Base-by-base conservation (phyloP, 768 basidiomycete species). In the Psilocybe cubensis region DNA sequence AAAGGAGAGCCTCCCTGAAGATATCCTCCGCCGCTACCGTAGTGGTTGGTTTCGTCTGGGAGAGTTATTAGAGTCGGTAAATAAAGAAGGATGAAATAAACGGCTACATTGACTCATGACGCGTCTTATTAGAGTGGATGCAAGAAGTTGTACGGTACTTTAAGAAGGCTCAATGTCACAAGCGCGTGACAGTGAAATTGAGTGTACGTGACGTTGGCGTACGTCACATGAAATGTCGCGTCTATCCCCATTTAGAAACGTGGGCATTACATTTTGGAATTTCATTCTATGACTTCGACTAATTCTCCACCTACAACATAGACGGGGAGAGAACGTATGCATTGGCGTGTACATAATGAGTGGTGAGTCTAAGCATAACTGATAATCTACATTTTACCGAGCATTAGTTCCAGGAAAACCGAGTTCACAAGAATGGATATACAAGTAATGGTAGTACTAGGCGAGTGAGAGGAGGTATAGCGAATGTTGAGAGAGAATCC, bases 1-100 rank as follows among this genome's bases (percentile, higher is more conserved):
- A 81, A 86, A 7, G 86, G 87, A 41, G 87, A 88, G 24, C 81
- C 83, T 40, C 83, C 80, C 29, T 81, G 79, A 48, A 88, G 62
- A 62, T 83, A 88, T 4, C 86, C 74, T 7, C 75, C 75, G 28
- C 73, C 68, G 18, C 71, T 74, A 61, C 75, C 74, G 66, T 80
- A 82, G 31, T 77, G 78, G 40, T 77, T 79, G 60, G 66, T 63
- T 56, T 66, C 62, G 56, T 61, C 67, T 63, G 43, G 18, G 24
- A 12, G 14, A 23, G 17, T 45, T 53, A 12, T 48, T 45, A 3
- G 3, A 31, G 5, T 23, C 42, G 43, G 41, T 11, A 17, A n/a
- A 41, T 46, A 0, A 27, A 17, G 41, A 9, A 27, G 43, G 33
- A n/a, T n/a, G 11, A 20, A 12, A 28, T 49, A 18, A 18, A 61